Evolutionary conservation across 305 asterid genomes (phyloP), one percentile per base, ranked within the genome.

Genomic region (Solanum hybrid): DNA sequence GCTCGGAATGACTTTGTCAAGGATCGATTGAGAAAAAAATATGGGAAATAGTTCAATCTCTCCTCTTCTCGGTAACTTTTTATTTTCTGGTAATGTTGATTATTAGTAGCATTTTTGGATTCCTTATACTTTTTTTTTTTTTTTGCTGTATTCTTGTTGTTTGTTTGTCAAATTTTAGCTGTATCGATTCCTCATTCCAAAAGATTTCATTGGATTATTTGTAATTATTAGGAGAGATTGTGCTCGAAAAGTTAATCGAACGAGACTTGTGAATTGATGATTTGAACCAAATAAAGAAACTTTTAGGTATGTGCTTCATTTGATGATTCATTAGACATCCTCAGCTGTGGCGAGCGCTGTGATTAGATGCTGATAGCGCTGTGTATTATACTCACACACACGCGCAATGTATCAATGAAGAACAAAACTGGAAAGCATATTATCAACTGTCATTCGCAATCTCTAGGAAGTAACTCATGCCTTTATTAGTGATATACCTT

Each of bases 1-100:
- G 98, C 96, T 90, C 90, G 98, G 40, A 94, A 90, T 82, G 98
- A 95, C 66, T 94, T 93, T 88, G 93, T 96, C 51, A 89, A 93
- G 92, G 95, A 94, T 51, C 93, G 95, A 13, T 87, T 95, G 89
- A 92, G 93, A 88, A 93, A 94, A 91, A 95, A 93, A 91, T 90
- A 90, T 64, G 98, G 96, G 20, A 77, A 88, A 16, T 87, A 69
- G 16, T 42, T 69, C 5, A 1, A 29, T 29, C 29, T 29, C 29
- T 29, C 29, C 29, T 29, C 29, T 29, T 29, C 29, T 29, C 29
- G 29, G 29, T 29, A 29, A 29, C 29, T 29, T 29, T 29, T 29
- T 29, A 29, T 29, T 29, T 29, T 29, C 29, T 29, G 29, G 29
- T 29, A 29, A 2, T 31, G 32, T 2, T 31, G 3, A 31, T 8